A percentile compares a stretch with the other conserved stretches of the same genome.
These are phyloP conservation scores for Acer saccharum DNA, from an alignment of 345 rosid genomes.

Conservation along the genomic window DNA sequence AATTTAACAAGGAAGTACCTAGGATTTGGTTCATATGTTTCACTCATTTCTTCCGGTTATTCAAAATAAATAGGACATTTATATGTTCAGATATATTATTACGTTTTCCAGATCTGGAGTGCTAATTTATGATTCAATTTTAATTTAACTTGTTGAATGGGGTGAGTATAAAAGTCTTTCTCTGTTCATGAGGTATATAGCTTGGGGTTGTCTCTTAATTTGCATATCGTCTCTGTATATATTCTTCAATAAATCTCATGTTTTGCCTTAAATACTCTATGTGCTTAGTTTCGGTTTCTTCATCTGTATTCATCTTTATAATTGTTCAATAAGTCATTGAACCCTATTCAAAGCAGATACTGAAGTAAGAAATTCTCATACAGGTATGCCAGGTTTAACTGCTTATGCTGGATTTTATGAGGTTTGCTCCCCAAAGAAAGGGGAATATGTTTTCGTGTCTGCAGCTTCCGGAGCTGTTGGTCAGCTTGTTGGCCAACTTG, in stretches of 20 bases:
- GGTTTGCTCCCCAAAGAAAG: constrained; percentile 61
- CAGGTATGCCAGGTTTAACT: constrained; percentile 82
- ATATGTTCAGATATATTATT: too few relatives aligned
- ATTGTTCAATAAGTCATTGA: background rate
- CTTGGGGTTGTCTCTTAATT: background rate
- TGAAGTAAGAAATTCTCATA: constrained; percentile 9
- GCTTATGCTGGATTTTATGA: constrained; percentile 72
- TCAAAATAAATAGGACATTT: background rate
- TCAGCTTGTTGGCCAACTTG: constrained; percentile 79
- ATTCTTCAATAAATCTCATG: background rate
- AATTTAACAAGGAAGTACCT: background rate
- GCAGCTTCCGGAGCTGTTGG: constrained; percentile 83
- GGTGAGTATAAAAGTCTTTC: background rate
- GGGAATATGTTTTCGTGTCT: constrained; percentile 64
- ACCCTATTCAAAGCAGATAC: background rate
- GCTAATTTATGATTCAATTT: background rate
- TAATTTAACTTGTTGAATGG: background rate
- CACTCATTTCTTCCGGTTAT: background rate
- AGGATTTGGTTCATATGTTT: background rate
- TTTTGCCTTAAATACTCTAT: background rate
- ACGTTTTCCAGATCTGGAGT: background rate
- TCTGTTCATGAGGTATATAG: background rate
- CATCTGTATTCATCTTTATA: background rate
- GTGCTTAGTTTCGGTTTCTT: background rate
- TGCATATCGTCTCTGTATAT: background rate